Conservation (phyloP, 441 rosid species). For the Cnidoscolus chayamansa region DNA sequence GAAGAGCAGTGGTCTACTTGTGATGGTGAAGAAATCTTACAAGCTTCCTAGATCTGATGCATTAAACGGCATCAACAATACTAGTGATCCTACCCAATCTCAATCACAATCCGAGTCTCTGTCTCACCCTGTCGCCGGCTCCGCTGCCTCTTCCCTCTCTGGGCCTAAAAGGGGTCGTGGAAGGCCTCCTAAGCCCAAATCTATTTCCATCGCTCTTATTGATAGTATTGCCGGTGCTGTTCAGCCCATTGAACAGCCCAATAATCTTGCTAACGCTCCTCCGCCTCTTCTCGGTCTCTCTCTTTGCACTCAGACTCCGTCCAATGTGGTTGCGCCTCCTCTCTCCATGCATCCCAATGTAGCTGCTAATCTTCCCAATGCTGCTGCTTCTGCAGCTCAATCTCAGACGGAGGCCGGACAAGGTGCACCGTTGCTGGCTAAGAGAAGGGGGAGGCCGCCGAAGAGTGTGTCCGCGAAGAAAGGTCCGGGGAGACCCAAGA, state of each 20-base stretch:
- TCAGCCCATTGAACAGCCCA: constrained; percentile 26
- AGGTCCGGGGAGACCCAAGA: constrained; percentile 49
- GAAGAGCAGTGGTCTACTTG: constrained; percentile 54
- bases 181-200: constrained; percentile 62
- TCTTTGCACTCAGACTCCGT: background rate
- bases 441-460: constrained; percentile 43
- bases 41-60: constrained; percentile 49
- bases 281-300: constrained; percentile 19
- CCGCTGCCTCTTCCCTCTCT: constrained; percentile 19
- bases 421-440: constrained; percentile 12
- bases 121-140: constrained; percentile 17
- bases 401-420: constrained; percentile 17
- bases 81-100: background rate
- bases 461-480: constrained; percentile 21
- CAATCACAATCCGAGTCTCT: background rate
- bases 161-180: constrained; percentile 64
- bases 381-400: background rate
- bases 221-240: too few species aligned
- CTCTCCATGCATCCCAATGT: too few species aligned
- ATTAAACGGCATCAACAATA: background rate
- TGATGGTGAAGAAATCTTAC: constrained; percentile 76
- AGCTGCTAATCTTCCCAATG: background rate
- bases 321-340: background rate
- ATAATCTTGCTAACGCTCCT: constrained; percentile 11
- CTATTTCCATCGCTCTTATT: background rate